These are phyloP conservation scores for Salvia hispanica DNA, from an alignment of 257 asterid genomes.

Conservation along the genomic window DNA sequence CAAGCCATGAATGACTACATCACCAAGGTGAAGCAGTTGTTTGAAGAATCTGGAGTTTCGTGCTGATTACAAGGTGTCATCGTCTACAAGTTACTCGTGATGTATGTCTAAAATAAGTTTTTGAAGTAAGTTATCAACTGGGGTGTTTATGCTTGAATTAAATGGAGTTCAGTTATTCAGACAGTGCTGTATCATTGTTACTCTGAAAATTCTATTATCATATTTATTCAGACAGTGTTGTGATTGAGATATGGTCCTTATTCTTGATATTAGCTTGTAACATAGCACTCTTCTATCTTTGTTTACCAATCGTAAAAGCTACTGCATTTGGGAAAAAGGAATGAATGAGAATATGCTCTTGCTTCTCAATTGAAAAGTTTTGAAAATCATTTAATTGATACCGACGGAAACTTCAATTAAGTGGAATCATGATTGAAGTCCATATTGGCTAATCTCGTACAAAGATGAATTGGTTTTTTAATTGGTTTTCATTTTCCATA, in stretches of 20 bases:
- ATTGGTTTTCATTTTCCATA: too few relatives aligned
- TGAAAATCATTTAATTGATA: not conserved
- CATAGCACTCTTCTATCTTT: not conserved
- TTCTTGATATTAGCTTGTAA: not conserved
- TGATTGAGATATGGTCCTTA: constrained; percentile 2
- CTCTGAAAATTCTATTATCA: constrained; percentile 14
- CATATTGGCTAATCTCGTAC: too few relatives aligned
- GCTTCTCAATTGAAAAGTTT: not conserved
- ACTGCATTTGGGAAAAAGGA: not conserved
- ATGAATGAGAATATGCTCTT: not conserved
- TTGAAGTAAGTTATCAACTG: constrained; percentile 21
- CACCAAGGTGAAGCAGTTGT: constrained; percentile 92
- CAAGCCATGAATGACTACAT: constrained; percentile 83
- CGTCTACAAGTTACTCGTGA: constrained; percentile 18
- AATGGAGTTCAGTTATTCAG: constrained; percentile 17
- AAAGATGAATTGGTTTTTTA: too few relatives aligned
- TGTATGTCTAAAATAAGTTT: constrained; percentile 19
- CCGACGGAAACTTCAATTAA: not conserved
- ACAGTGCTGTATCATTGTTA: constrained; percentile 17
- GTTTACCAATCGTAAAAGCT: not conserved
- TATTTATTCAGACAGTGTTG: not conserved
- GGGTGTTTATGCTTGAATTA: constrained; percentile 26
- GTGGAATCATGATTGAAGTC: not conserved
- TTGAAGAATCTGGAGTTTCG: constrained; percentile 56
- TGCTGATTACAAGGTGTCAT: constrained; percentile 30